Percentiles rank a stretch among this genome's conserved stretches.
These are phyloP conservation scores for Cordyceps farinosa DNA, from an alignment of 2,329 filamentous ascomycete genomes.

Conservation along the genomic window DNA sequence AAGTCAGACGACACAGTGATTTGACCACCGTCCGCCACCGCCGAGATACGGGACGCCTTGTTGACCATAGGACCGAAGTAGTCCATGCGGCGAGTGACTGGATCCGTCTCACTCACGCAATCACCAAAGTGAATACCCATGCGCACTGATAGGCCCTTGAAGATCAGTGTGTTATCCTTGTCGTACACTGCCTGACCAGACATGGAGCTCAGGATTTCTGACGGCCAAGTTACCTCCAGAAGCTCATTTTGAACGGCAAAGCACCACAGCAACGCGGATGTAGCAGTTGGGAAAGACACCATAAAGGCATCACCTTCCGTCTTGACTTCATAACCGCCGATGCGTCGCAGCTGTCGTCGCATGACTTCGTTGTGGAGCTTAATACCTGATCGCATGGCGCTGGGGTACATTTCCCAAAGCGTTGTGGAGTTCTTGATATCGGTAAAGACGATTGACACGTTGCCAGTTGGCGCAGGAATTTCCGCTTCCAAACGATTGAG, in stretches of 20 bases:
- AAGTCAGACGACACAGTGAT: constrained; percentile 97
- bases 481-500: constrained; percentile 84
- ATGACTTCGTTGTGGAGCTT: constrained; percentile 97
- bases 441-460: constrained; percentile 92
- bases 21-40: constrained; percentile 92
- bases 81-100: constrained; percentile 96
- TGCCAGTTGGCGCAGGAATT: constrained; percentile 85
- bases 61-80: constrained; percentile 99
- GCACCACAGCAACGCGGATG: constrained; percentile 90
- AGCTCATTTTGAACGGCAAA: constrained; percentile 90
- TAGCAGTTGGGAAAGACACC: constrained; percentile 96
- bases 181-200: constrained; percentile 81
- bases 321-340: constrained; percentile 98
- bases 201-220: constrained; percentile 82
- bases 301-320: constrained; percentile 99
- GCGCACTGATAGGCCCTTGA: constrained; percentile 87
- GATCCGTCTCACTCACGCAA: constrained; percentile 91
- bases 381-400: constrained; percentile 94
- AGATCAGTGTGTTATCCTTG: constrained; percentile 83
- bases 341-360: constrained; percentile 85
- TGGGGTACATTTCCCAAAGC: constrained; percentile 92
- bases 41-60: constrained; percentile 88
- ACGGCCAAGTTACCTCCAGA: constrained; percentile 87
- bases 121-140: constrained; percentile 98
- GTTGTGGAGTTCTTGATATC: constrained; percentile 98